phyloP scores from a whole-genome alignment of 495 filamentous ascomycete genomes.

The Melanomma pulvis-pyrius region DNA sequence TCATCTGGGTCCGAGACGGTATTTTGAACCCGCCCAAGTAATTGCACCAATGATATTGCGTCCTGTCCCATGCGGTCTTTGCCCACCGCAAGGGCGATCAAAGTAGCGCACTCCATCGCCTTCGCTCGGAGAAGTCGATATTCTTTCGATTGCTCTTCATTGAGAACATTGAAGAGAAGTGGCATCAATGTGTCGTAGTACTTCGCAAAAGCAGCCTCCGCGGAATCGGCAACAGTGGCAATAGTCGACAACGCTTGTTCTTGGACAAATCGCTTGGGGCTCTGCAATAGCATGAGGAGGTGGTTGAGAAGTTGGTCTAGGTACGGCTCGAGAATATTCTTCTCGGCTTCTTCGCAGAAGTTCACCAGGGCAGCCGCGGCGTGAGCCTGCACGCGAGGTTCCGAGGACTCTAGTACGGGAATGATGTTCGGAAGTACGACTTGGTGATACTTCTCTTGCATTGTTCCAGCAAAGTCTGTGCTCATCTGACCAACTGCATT shows the following conservation, averaged over 20 bases:
- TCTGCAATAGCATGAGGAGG: conserved; percentile 81
- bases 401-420: conserved; percentile 84
- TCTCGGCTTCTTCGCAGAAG: conserved; percentile 98
- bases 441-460: conserved; percentile 94
- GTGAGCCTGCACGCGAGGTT: conserved; percentile 94
- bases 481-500: conserved; percentile 99
- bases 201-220: conserved; percentile 90
- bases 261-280: conserved; percentile 92
- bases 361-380: conserved; percentile 97
- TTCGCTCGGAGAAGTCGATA: conserved; percentile 89
- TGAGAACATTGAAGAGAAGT: conserved; percentile 83
- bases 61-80: conserved; percentile 88
- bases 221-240: conserved; percentile 97
- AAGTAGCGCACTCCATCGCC: conserved; percentile 98
- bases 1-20: conserved; percentile 90
- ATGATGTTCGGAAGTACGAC: conserved; percentile 87
- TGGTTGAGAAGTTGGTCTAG: conserved; percentile 82
- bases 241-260: conserved; percentile 98
- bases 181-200: conserved; percentile 98
- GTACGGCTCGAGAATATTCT: conserved; percentile 88
- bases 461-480: conserved; percentile 97
- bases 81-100: conserved; percentile 95
- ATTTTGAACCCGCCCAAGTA: conserved; percentile 83
- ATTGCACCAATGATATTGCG: conserved; percentile 79
- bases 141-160: conserved; percentile 88